A percentile compares a stretch with the other conserved stretches of the same genome.
Conservation (phyloP, 2,329 filamentous ascomycete genomes). For the Diaporthe velutina region DNA sequence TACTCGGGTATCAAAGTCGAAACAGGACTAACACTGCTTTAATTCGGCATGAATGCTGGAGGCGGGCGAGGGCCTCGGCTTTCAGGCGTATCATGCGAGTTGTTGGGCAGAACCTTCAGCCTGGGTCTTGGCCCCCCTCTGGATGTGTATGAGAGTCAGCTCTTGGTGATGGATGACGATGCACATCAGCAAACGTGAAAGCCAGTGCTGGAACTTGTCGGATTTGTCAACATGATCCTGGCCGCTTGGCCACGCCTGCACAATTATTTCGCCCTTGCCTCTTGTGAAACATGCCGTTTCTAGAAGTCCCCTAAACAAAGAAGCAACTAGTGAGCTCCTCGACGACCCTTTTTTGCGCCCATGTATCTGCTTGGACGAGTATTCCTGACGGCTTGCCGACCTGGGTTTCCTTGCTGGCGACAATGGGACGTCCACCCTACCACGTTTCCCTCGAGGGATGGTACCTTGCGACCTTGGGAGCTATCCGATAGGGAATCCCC, state of each 20-base stretch:
- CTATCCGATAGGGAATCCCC: background rate
- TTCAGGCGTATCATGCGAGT: constrained; percentile 11
- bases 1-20: constrained; percentile 16
- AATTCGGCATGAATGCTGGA: constrained; percentile 32
- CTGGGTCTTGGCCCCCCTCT: constrained; percentile 14
- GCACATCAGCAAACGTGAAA: background rate
- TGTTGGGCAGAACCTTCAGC: constrained; percentile 29
- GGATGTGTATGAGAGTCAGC: background rate
- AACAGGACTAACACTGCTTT: constrained; percentile 21
- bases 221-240: constrained; percentile 2
- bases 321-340: background rate
- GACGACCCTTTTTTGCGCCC: background rate
- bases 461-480: constrained; percentile 19
- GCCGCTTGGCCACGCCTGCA: background rate
- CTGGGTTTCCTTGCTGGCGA: constrained; percentile 10
- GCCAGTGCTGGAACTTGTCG: background rate
- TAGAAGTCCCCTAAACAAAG: background rate
- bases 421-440: background rate
- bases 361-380: background rate
- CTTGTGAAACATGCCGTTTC: constrained; percentile 20
- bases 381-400: background rate
- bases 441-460: constrained; percentile 16
- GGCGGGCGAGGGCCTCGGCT: constrained; percentile 27
- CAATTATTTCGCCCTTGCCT: background rate
- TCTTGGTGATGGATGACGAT: background rate